phyloP scores from a whole-genome alignment of 305 asterid species.

The Fraxinus velutina region DNA sequence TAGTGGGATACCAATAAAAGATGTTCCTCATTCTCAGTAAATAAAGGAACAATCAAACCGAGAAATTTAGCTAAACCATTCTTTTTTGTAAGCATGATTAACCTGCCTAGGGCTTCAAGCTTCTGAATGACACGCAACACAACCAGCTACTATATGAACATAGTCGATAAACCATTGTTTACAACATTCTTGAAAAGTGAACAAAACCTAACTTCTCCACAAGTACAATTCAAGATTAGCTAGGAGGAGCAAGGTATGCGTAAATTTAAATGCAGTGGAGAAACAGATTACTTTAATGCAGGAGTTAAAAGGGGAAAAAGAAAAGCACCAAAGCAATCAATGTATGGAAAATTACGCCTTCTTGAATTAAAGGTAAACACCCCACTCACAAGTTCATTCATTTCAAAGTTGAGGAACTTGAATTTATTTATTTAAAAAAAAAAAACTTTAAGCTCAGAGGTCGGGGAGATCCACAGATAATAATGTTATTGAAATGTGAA shows the following conservation, averaged over 20 bases:
- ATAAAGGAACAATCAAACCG: background rate
- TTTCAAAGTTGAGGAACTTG: background rate
- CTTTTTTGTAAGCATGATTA: background rate
- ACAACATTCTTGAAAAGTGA: background rate
- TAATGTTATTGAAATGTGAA: background rate
- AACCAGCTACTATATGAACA: background rate
- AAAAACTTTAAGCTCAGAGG: background rate
- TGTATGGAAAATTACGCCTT: background rate
- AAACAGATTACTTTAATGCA: background rate
- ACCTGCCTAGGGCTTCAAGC: background rate
- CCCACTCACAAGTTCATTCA: background rate
- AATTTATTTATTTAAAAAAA: background rate
- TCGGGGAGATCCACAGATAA: background rate
- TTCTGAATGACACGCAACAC: background rate
- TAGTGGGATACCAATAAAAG: background rate
- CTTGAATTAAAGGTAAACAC: background rate
- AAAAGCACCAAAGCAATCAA: background rate
- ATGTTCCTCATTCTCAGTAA: background rate
- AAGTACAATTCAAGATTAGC: background rate
- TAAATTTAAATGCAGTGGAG: background rate
- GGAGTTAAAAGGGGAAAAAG: background rate
- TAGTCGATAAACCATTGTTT: background rate
- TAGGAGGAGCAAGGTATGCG: background rate
- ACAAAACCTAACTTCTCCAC: background rate
- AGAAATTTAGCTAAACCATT: background rate